Evolutionary conservation across 1,284 basidiomycete genomes (phyloP), one percentile per base, ranked within the genome.

Genomic region (Austroboletus novae-zelandiae): DNA sequence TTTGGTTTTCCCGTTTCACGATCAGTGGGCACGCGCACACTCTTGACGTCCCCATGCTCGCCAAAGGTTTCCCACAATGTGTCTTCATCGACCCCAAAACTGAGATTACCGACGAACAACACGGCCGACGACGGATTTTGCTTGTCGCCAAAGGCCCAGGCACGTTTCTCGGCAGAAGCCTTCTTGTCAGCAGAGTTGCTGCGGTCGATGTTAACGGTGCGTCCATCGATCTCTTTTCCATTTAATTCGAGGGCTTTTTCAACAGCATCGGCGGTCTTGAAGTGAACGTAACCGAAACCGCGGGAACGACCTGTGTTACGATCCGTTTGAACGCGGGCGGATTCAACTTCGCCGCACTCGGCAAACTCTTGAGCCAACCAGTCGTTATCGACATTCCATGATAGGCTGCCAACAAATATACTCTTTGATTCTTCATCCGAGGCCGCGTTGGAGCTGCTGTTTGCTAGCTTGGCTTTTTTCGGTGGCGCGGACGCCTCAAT

Each of bases 361-460:
- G 86, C 84, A 62, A 99, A 98, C 71, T 98, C 96, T 70, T 86
- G 81, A 48, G 86, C 83, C 58, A 99, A 85, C 82, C 94, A 94
- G 72, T 98, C 96, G 70, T 94, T 91, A 78, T 98, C 96, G 60
- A 99, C 88, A 70, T 94, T 94, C 94, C 94, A 99, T 31, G 93
- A 96, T 45, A 99, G 81, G 57, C 84, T 84, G 49, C 96, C 96
- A 60, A 99, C 93, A 67, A 95, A 99, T 63, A 98, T 81, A 47
- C 86, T 88, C 67, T 81, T 87, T 43, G 78, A 80, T 56, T 82
- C 79, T 55, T 81, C 80, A 31, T 76, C 72, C 29, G 73, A 74
- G 40, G 70, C 62, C 30, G 63, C 69, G 9, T 72, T 76, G 45
- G 81, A 78, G 41, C 74, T 71, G 47, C 76, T 83, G 55, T 83